Base-by-base conservation (phyloP, 306 rosid genomes). In the Quercus mongolica region DNA sequence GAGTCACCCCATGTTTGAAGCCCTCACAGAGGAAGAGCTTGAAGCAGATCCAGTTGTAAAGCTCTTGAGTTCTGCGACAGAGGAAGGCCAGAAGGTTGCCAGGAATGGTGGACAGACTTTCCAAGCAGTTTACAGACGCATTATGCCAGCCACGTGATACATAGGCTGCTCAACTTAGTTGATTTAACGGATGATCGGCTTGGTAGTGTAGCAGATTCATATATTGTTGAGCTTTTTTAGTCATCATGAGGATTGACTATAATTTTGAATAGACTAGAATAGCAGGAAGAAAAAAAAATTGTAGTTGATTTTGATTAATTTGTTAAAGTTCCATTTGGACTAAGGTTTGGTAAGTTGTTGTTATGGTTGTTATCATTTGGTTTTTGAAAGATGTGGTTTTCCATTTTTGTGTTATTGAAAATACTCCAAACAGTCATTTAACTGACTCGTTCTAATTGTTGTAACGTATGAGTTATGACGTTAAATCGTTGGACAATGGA, bases 1-100 rank as follows among this genome's bases (percentile, higher is more conserved):
- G 85, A 87, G 85, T 70, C 99, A 95, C 81, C 99, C 93, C 21
- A 73, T 93, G 96, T 95, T 93, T 30, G 97, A 93, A 78, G 86
- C 96, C 33, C 87, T 91, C 82, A 83, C 87, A 11, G 78, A 80
- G 52, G 83, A 89, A 82, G 99, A 95, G 84, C 97, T 95, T 62
- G 87, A 89, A 84, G 96, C 84, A 0, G 99, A 93, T 82, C 96
- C 94, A 9, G 97, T 90, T 63, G 91, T 90, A 31, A 82, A 84
- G 85, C 93, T 95, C 65, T 83, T 95, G 74, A 82, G 82, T 81
- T 84, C 91, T 76, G 98, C 92, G 54, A 95, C 98, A 4, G 97
- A 95, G 88, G 99, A 95, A 88, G 97, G 98, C n/a, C 99, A 93
- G 73, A 93, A 95, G 87, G 99, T 95, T 78, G 96, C 97, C 64